A percentile compares a stretch with the other conserved stretches of the same genome.
Conservation (phyloP, 768 basidiomycete genomes). For the Tephrocybe sp. region DNA sequence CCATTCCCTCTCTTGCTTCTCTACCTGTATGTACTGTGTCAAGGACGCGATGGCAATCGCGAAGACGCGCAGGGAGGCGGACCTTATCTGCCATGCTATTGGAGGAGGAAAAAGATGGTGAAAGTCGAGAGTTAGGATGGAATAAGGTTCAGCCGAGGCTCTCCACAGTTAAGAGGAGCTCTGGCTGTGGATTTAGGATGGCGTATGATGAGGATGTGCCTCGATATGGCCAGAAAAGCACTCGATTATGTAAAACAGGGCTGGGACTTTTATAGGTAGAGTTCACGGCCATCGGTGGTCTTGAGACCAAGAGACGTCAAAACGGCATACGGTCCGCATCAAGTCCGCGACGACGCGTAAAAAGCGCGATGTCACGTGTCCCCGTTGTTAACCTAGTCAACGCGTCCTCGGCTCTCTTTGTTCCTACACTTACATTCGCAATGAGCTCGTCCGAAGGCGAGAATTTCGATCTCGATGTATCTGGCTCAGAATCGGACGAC, state of each 20-base stretch:
- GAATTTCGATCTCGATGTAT: conserved; percentile 61
- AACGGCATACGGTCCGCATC: not conserved
- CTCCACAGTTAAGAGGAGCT: conserved; percentile 3
- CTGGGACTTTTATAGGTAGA: not conserved
- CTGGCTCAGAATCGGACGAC: conserved; percentile 67
- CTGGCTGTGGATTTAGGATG: conserved; percentile 1
- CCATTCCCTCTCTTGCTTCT: conserved; percentile 14
- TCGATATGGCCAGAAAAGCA: not conserved
- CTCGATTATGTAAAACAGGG: conserved; percentile 13
- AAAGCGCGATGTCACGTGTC: conserved; percentile 11
- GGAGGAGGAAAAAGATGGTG: not conserved
- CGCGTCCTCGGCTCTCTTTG: conserved; percentile 9
- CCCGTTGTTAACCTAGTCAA: conserved; percentile 8
- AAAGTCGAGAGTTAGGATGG: not conserved
- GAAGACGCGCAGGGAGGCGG: not conserved
- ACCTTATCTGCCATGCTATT: conserved; percentile 5
- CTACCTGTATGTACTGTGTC: conserved; percentile 1
- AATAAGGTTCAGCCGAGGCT: not conserved
- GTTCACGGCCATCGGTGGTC: not conserved
- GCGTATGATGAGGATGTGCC: conserved; percentile 1
- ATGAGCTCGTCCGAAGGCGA: conserved; percentile 82
- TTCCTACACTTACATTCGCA: conserved; percentile 7
- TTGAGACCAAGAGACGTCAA: not conserved
- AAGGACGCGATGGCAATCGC: not conserved
- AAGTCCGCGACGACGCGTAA: not conserved